Percentiles rank a stretch among this genome's conserved stretches.
These are phyloP conservation scores for Arctium lappa DNA, from an alignment of 129 eudicot species.

Conservation along the genomic window DNA sequence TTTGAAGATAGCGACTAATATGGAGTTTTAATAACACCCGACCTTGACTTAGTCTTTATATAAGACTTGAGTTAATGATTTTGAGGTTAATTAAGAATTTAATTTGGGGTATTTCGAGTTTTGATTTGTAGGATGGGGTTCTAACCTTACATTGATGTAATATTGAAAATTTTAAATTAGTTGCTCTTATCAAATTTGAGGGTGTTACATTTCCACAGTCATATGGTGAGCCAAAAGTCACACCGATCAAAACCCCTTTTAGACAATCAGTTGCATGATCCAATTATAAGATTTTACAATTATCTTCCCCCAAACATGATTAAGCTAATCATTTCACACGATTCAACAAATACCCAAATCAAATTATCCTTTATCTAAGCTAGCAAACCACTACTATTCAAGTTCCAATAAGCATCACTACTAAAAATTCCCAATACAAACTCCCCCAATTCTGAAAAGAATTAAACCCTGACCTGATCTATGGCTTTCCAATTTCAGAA, in stretches of 20 bases:
- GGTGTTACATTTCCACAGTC: not conserved
- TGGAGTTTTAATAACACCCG: too few species aligned
- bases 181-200: too few species aligned
- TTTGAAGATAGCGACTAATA: too few species aligned
- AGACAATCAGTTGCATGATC: not conserved
- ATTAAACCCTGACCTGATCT: not conserved
- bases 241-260: not conserved
- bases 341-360: slow-evolving; percentile 9
- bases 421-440: not conserved
- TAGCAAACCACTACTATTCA: too few species aligned
- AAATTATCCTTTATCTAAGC: not conserved
- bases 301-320: not conserved
- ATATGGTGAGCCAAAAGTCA: not conserved
- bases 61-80: too few species aligned
- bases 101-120: too few species aligned
- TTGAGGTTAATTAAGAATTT: too few species aligned
- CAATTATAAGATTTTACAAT: not conserved
- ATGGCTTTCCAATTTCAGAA: not conserved
- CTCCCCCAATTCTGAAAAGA: not conserved
- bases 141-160: too few species aligned
- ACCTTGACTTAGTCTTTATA: too few species aligned
- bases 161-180: too few species aligned
- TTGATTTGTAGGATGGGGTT: too few species aligned
- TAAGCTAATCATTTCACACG: not conserved
- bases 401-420: not conserved